phyloP scores from a whole-genome alignment of 2,329 filamentous ascomycete species.

The Bipolaris cookei region DNA sequence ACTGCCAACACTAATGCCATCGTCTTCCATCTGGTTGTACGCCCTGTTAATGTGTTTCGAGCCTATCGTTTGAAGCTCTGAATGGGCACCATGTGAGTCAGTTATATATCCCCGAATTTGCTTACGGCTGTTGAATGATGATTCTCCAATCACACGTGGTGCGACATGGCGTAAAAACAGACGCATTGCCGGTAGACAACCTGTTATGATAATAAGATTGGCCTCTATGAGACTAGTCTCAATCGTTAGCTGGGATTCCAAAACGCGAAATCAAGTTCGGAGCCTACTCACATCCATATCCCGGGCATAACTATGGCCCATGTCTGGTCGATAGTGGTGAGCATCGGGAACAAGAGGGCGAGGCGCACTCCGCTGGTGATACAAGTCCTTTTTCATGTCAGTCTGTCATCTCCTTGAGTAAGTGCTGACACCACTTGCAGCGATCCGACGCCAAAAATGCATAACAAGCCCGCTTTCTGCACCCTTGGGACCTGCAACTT shows the following conservation, averaged over 20 bases:
- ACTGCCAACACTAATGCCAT: slow-evolving; percentile 16
- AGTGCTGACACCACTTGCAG: slow-evolving; percentile 11
- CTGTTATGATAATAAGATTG: slow-evolving; percentile 53
- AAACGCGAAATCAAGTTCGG: background rate
- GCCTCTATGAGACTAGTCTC: slow-evolving; percentile 46
- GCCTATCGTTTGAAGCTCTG: slow-evolving; percentile 18
- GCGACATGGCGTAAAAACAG: slow-evolving; percentile 51
- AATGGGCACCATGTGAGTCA: background rate
- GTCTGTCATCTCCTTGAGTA: background rate
- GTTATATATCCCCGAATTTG: slow-evolving; percentile 4
- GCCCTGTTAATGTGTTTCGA: slow-evolving; percentile 2
- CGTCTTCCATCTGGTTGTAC: slow-evolving; percentile 16
- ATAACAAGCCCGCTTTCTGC: slow-evolving; percentile 26
- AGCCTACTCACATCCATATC: slow-evolving; percentile 18
- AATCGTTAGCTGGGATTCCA: background rate
- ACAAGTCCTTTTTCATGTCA: slow-evolving; percentile 7
- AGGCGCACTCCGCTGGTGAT: slow-evolving; percentile 18
- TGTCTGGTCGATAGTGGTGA: slow-evolving; percentile 16
- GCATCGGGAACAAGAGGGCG: slow-evolving; percentile 14
- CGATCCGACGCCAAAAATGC: slow-evolving; percentile 28
- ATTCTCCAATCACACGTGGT: slow-evolving; percentile 28
- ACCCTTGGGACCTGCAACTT: slow-evolving; percentile 23
- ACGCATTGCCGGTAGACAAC: slow-evolving; percentile 51
- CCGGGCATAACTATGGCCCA: slow-evolving; percentile 25
- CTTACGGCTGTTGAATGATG: slow-evolving; percentile 11